phyloP scores from a whole-genome alignment of 2,329 filamentous ascomycete species.

The Coniochaeta ligniaria region DNA sequence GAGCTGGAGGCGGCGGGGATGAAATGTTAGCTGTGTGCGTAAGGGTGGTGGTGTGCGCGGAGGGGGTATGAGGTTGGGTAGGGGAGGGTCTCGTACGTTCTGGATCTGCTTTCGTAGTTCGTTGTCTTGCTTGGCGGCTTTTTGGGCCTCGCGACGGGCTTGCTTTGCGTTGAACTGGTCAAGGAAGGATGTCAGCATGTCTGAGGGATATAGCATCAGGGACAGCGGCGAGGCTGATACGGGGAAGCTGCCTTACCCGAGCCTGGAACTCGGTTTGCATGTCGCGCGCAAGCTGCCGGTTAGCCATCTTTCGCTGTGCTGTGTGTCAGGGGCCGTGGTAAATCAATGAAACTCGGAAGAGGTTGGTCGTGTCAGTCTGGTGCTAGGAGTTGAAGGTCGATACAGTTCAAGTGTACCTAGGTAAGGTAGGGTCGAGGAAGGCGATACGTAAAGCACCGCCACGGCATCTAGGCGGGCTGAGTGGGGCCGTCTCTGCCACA shows the following conservation, averaged over 20 bases:
- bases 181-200: background rate
- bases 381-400: background rate
- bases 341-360: background rate
- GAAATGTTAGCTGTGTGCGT: background rate
- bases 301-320: slow-evolving; percentile 37
- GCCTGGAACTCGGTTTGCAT: slow-evolving; percentile 59
- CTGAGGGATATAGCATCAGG: background rate
- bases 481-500: background rate
- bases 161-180: slow-evolving; percentile 53
- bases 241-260: slow-evolving; percentile 29
- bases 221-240: background rate
- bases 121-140: slow-evolving; percentile 54
- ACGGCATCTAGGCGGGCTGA: background rate
- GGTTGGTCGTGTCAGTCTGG: background rate
- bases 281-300: slow-evolving; percentile 51
- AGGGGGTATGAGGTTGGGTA: background rate
- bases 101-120: slow-evolving; percentile 57
- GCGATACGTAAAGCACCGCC: background rate
- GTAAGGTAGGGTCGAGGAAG: background rate
- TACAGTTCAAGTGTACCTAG: background rate
- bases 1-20: slow-evolving; percentile 22
- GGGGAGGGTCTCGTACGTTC: slow-evolving; percentile 24
- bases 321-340: slow-evolving; percentile 6
- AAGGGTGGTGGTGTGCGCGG: background rate
- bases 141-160: slow-evolving; percentile 52